A percentile compares a stretch with the other conserved stretches of the same genome.
phyloP scores from a whole-genome alignment of 129 eudicot genomes.

The Ambrosia artemisiifolia region DNA sequence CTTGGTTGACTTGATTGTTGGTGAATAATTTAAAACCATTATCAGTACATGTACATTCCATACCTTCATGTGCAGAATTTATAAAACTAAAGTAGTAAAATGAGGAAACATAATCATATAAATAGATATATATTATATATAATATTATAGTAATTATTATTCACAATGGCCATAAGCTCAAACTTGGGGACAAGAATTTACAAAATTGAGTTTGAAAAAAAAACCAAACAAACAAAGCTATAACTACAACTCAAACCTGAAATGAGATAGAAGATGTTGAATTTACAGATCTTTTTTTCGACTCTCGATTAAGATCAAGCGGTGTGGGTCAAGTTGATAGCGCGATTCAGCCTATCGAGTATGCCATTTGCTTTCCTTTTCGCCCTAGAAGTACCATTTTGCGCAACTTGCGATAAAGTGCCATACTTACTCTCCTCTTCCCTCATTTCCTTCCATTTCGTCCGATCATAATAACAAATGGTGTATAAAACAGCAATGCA shows the following conservation, averaged over 20 bases:
- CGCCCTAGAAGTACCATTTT: slow-evolving; percentile 90
- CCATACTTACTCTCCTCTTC: slow-evolving; percentile 69
- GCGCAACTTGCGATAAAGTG: slow-evolving; percentile 77
- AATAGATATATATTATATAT: slow-evolving; percentile 15
- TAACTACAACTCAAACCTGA: slow-evolving; percentile 35
- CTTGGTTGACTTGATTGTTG: slow-evolving; percentile 37
- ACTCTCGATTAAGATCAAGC: slow-evolving; percentile 48
- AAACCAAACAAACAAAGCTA: slow-evolving; percentile 20
- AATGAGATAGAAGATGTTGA: slow-evolving; percentile 28
- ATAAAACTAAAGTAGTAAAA: slow-evolving; percentile 6
- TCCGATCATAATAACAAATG: slow-evolving; percentile 67
- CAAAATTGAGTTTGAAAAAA: slow-evolving; percentile 38
- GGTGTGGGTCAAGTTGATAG: slow-evolving; percentile 72
- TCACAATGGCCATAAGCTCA: slow-evolving; percentile 54
- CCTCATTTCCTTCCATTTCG: slow-evolving; percentile 79
- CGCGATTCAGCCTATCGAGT: slow-evolving; percentile 75
- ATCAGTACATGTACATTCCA: slow-evolving; percentile 11
- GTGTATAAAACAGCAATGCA: slow-evolving; percentile 68
- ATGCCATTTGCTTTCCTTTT: slow-evolving; percentile 90
- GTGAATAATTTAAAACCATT: slow-evolving; percentile 10
- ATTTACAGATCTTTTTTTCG: slow-evolving; percentile 58
- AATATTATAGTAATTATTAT: slow-evolving; percentile 42
- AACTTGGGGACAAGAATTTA: slow-evolving; percentile 48
- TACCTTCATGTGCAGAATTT: slow-evolving; percentile 41
- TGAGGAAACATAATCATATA: slow-evolving; percentile 16